Percentiles rank a stretch among this genome's conserved stretches.
phyloP scores from a whole-genome alignment of 768 basidiomycete species.

The Antrodiella citrinella region DNA sequence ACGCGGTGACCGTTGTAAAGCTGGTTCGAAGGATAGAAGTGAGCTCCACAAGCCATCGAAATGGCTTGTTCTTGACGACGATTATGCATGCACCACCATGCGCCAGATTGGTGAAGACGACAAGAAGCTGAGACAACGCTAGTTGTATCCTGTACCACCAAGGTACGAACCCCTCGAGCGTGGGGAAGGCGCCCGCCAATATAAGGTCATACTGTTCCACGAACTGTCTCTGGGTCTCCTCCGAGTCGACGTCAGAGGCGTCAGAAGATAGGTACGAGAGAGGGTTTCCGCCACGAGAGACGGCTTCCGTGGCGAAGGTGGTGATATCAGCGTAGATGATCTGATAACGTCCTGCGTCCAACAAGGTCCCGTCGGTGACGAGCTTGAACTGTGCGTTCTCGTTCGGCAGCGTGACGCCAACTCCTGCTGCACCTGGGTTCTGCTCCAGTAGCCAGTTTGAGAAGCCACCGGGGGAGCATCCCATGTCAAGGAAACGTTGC shows the following conservation, averaged over 20 bases:
- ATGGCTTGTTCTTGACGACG: constrained; percentile 6
- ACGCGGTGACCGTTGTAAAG: constrained; percentile 2
- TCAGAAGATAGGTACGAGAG: too few relatives aligned
- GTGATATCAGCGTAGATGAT: constrained; percentile 6
- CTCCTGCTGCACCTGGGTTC: constrained; percentile 3
- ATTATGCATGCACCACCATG: constrained; percentile 6
- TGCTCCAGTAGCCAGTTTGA: constrained; percentile 8
- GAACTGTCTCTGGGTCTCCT: not conserved
- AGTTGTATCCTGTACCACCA: constrained; percentile 2
- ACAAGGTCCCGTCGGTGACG: not conserved
- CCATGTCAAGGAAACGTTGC: constrained; percentile 11
- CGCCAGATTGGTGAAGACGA: constrained; percentile 6
- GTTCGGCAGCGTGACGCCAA: constrained; percentile 11
- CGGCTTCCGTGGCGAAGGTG: not conserved
- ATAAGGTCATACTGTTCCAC: constrained; percentile 13
- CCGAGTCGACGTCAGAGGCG: not conserved
- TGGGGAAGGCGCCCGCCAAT: constrained; percentile 11
- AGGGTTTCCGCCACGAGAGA: not conserved
- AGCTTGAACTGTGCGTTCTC: not conserved
- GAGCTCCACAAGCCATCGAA: constrained; percentile 9
- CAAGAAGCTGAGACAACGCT: constrained; percentile 4
- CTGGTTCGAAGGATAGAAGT: constrained; percentile 6
- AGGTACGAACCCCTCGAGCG: not conserved
- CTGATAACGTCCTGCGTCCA: not conserved
- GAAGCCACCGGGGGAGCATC: constrained; percentile 12